phyloP scores from a whole-genome alignment of 2,329 filamentous ascomycete species.

The Tolypocladium cylindrosporum region DNA sequence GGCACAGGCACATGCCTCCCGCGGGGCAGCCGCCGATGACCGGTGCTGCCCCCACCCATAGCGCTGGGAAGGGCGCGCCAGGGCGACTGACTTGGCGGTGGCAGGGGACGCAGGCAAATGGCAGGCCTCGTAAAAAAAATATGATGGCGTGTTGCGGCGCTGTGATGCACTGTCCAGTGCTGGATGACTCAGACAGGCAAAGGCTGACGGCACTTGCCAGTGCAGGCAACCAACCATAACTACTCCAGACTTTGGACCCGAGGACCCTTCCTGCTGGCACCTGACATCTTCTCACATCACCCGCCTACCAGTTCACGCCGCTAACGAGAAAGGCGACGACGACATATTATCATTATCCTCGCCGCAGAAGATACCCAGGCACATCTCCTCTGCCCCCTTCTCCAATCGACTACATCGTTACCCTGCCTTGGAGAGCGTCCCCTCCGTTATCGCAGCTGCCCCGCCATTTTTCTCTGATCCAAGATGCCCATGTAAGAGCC shows the following conservation, averaged over 20 bases:
- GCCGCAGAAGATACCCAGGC: background rate
- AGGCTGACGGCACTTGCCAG: background rate
- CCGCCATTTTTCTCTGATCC: slow-evolving; percentile 1
- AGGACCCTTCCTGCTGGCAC: background rate
- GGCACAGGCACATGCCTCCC: background rate
- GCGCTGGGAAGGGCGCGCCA: background rate
- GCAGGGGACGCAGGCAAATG: background rate
- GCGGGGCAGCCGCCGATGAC: background rate
- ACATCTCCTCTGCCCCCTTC: background rate
- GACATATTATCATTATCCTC: background rate
- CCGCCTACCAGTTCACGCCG: background rate
- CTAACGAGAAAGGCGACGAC: background rate
- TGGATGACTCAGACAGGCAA: background rate
- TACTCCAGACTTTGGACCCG: background rate
- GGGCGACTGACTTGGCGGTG: background rate
- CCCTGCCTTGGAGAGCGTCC: background rate
- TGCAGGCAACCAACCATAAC: background rate
- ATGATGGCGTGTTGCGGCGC: background rate
- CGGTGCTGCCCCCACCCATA: background rate
- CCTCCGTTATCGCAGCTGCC: background rate
- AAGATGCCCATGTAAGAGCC: slow-evolving; percentile 8
- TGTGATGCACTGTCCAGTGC: background rate
- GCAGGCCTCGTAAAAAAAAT: background rate
- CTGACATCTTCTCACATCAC: background rate
- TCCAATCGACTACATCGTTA: background rate